Evolutionary conservation across 2,329 filamentous ascomycete genomes (phyloP).

Genomic region (Myriosclerotinia scirpicola): DNA sequence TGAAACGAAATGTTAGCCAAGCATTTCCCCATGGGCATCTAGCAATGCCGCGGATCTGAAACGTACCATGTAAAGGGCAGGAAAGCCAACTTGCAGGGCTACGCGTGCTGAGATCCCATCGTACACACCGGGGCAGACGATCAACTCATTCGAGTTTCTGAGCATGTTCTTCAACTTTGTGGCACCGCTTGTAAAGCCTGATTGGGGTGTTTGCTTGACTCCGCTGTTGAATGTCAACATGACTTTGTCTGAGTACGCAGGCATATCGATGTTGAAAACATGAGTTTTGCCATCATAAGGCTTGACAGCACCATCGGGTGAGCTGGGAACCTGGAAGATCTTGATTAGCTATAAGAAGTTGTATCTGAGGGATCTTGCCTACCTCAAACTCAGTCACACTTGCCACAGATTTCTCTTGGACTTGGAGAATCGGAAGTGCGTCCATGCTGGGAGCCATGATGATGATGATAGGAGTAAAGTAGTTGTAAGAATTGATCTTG

Average conservation of each 20-base stretch:
- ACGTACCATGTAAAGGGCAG: slow-evolving; percentile 66
- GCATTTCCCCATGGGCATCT: background rate
- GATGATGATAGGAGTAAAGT: slow-evolving; percentile 11
- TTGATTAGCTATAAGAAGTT: slow-evolving; percentile 2
- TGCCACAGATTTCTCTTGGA: background rate
- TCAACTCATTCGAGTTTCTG: slow-evolving; percentile 17
- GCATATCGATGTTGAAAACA: slow-evolving; percentile 18
- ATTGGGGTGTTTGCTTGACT: slow-evolving; percentile 5
- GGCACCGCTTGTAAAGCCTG: slow-evolving; percentile 10
- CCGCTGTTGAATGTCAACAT: slow-evolving; percentile 15
- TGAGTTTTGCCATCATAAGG: slow-evolving; percentile 15
- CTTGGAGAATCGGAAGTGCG: slow-evolving; percentile 9
- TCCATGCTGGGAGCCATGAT: slow-evolving; percentile 21
- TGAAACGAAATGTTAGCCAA: background rate
- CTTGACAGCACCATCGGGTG: slow-evolving; percentile 3
- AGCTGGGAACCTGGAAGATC: background rate
- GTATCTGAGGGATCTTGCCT: background rate
- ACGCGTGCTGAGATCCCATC: slow-evolving; percentile 67
- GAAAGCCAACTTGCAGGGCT: slow-evolving; percentile 60
- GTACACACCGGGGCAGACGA: slow-evolving; percentile 58
- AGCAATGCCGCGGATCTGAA: background rate
- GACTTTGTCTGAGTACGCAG: slow-evolving; percentile 20
- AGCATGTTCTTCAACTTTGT: slow-evolving; percentile 25
- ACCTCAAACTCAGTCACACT: slow-evolving; percentile 8
- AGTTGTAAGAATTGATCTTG: slow-evolving; percentile 9